phyloP scores from a whole-genome alignment of 2,329 filamentous ascomycete genomes.

The Scedosporium apiospermum region DNA sequence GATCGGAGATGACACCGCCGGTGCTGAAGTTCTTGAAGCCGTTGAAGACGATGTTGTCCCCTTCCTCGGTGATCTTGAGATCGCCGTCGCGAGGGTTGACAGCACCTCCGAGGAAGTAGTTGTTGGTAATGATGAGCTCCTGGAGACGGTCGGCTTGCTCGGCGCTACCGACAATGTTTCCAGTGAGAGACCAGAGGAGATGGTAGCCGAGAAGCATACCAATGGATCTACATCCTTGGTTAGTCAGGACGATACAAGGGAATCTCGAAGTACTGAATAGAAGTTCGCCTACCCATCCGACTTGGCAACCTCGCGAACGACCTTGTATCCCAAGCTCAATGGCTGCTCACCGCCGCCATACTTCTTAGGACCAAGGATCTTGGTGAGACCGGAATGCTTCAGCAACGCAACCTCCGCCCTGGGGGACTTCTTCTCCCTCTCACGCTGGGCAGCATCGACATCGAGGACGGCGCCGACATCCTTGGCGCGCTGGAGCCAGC shows the following conservation, averaged over 20 bases:
- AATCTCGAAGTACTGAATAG: no score
- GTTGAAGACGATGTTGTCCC: conserved; percentile 47
- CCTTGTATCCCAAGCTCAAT: conserved; percentile 43
- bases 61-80: conserved; percentile 43
- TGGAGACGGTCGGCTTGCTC: conserved; percentile 50
- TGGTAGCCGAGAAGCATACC: conserved; percentile 60
- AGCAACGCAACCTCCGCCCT: conserved; percentile 28
- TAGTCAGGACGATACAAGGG: not conserved
- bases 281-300: conserved; percentile 40
- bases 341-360: conserved; percentile 34
- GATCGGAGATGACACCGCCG: conserved; percentile 54
- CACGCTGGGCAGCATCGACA: conserved; percentile 22
- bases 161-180: conserved; percentile 48
- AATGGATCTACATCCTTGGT: conserved; percentile 31
- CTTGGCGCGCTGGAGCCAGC: conserved; percentile 28
- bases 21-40: conserved; percentile 60
- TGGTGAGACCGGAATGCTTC: conserved; percentile 30
- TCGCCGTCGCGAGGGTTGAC: conserved; percentile 58
- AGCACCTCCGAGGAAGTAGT: conserved; percentile 56
- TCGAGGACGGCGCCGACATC: conserved; percentile 27
- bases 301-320: conserved; percentile 53
- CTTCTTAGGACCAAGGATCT: conserved; percentile 26
- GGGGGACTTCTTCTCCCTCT: conserved; percentile 29
- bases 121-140: conserved; percentile 49
- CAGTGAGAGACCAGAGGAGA: conserved; percentile 53